Evolutionary conservation across 768 basidiomycete species (phyloP).

Genomic region (Cystobasidium tubakii): DNA sequence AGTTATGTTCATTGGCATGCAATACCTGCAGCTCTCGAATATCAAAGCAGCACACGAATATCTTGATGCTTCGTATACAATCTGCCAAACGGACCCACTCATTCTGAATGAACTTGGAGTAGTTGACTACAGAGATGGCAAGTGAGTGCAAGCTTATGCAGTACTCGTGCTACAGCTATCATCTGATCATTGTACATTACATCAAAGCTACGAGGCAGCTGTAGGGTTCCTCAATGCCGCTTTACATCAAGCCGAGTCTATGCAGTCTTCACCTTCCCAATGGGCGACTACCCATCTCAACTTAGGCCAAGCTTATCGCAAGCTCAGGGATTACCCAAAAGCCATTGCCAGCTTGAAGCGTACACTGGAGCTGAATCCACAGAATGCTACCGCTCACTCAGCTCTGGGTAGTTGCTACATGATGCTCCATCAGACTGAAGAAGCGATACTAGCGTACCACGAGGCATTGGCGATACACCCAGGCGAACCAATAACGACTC

Average conservation of each 20-base stretch:
- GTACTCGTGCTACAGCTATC: too few relatives aligned
- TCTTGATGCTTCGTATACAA: constrained; percentile 63
- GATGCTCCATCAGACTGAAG: constrained; percentile 64
- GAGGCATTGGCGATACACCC: constrained; percentile 51
- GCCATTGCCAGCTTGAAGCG: constrained; percentile 69
- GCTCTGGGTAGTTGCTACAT: constrained; percentile 87
- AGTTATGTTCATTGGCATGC: constrained; percentile 94
- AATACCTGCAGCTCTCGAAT: constrained; percentile 86
- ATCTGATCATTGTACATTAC: constrained; percentile 20
- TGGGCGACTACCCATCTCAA: constrained; percentile 91
- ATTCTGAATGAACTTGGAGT: constrained; percentile 88
- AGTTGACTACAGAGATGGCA: constrained; percentile 76
- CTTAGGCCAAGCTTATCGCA: constrained; percentile 80
- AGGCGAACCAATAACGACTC: constrained; percentile 29
- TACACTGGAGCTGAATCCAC: constrained; percentile 81
- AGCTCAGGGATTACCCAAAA: constrained; percentile 55
- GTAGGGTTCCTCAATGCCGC: constrained; percentile 66
- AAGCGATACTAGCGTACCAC: constrained; percentile 84
- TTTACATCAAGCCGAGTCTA: constrained; percentile 71
- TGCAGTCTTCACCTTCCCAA: constrained; percentile 72
- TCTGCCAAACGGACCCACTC: constrained; percentile 83
- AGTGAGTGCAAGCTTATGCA: constrained; percentile 53
- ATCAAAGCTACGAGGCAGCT: constrained; percentile 67
- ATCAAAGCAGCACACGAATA: constrained; percentile 77
- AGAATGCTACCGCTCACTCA: constrained; percentile 70